phyloP scores from a whole-genome alignment of 345 rosid genomes.

The Populus davidiana region DNA sequence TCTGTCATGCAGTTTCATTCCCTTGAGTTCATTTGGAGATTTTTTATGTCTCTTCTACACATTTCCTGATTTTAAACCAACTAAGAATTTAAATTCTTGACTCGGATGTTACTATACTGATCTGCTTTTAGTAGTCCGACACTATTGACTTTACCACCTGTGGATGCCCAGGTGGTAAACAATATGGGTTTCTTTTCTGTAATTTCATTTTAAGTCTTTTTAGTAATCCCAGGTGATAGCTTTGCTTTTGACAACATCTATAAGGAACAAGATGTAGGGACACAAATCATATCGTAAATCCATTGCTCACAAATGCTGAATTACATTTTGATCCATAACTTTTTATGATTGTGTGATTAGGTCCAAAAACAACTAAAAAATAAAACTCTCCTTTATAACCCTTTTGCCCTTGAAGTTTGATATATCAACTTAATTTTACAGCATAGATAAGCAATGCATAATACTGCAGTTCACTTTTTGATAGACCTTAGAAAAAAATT shows the following conservation, averaged over 20 bases:
- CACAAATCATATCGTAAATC: too few relatives aligned
- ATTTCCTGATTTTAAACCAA: neutral
- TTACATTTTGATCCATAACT: too few relatives aligned
- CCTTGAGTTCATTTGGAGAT: neutral
- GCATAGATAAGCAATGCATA: too few relatives aligned
- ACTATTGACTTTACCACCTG: neutral
- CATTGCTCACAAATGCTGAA: too few relatives aligned
- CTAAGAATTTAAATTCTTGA: neutral
- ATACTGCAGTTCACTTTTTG: too few relatives aligned
- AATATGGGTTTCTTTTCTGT: neutral
- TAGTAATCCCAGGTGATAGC: neutral
- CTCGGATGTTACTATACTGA: neutral
- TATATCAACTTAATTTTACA: too few relatives aligned
- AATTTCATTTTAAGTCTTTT: neutral
- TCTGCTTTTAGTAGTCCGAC: neutral
- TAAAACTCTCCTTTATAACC: too few relatives aligned
- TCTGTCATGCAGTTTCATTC: neutral
- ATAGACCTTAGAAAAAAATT: too few relatives aligned
- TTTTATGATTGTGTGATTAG: too few relatives aligned
- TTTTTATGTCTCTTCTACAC: neutral
- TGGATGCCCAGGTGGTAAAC: neutral
- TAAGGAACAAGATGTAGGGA: neutral
- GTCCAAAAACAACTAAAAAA: too few relatives aligned
- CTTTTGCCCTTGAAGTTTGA: too few relatives aligned
- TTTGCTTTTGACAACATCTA: neutral